Evolutionary conservation across 2,329 filamentous ascomycete genomes (phyloP).

Genomic region (Aspergillus clavatus): DNA sequence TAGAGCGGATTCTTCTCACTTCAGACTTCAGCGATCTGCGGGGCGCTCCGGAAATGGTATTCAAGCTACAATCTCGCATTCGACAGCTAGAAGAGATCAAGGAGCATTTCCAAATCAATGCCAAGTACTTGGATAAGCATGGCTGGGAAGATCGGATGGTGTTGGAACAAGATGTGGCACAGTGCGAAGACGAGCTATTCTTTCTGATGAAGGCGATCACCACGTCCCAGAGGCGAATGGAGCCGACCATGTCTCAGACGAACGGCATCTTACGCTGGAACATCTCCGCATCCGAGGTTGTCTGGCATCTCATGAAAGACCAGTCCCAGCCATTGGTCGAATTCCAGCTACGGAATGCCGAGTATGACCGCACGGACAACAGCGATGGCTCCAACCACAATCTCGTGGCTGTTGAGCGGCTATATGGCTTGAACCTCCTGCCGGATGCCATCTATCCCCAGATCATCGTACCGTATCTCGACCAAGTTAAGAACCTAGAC

Average conservation of each 20-base stretch:
- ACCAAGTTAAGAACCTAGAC: slow-evolving; percentile 55
- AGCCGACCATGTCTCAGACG: slow-evolving; percentile 60
- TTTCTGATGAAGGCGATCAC: slow-evolving; percentile 99
- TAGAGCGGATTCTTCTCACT: slow-evolving; percentile 98
- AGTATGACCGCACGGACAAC: slow-evolving; percentile 94
- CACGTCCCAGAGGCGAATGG: slow-evolving; percentile 81
- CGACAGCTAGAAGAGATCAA: slow-evolving; percentile 95
- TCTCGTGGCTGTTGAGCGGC: slow-evolving; percentile 77
- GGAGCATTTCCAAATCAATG: slow-evolving; percentile 88
- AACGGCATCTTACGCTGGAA: slow-evolving; percentile 85
- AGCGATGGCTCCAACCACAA: slow-evolving; percentile 96
- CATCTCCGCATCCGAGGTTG: slow-evolving; percentile 89
- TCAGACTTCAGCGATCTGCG: slow-evolving; percentile 97
- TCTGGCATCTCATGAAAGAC: slow-evolving; percentile 92
- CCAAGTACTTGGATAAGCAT: slow-evolving; percentile 76
- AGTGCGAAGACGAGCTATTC: slow-evolving; percentile 94
- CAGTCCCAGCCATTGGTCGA: slow-evolving; percentile 84
- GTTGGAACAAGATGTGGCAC: slow-evolving; percentile 83
- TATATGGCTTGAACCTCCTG: slow-evolving; percentile 84
- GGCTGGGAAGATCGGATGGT: slow-evolving; percentile 86
- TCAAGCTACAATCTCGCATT: slow-evolving; percentile 84
- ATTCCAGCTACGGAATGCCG: slow-evolving; percentile 82
- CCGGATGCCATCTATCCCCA: slow-evolving; percentile 89
- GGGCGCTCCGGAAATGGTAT: slow-evolving; percentile 89
- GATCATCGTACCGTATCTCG: slow-evolving; percentile 86